A percentile compares a stretch with the other conserved stretches of the same genome.
Conservation (phyloP, 2,329 filamentous ascomycete species). For the Fusarium pseudocircinatum region DNA sequence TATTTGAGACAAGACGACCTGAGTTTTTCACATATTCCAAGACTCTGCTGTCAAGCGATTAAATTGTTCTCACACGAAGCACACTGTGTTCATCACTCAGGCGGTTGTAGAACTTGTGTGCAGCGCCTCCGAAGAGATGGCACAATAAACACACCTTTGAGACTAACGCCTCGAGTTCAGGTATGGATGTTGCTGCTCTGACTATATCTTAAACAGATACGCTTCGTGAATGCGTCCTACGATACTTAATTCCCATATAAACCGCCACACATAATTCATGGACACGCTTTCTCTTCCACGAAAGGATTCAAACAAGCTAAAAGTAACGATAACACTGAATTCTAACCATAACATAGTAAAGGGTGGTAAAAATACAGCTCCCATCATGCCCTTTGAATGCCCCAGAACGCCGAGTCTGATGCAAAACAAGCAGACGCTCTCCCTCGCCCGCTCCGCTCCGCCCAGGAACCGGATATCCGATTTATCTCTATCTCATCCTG, state of each 20-base stretch:
- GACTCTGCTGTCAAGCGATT: not conserved
- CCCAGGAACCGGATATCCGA: slow-evolving; percentile 30
- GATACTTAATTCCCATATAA: not conserved
- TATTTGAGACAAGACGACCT: too few relatives aligned
- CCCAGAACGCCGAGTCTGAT: slow-evolving; percentile 46
- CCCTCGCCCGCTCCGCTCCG: slow-evolving; percentile 29
- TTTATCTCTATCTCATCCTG: slow-evolving; percentile 14
- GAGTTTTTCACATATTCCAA: not conserved
- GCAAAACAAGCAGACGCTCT: slow-evolving; percentile 41
- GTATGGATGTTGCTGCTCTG: not conserved
- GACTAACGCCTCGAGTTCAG: not conserved
- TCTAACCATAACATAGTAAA: slow-evolving; percentile 19
- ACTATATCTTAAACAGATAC: not conserved
- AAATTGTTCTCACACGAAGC: not conserved
- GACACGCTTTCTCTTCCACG: slow-evolving; percentile 17
- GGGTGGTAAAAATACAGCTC: slow-evolving; percentile 33
- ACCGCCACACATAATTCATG: not conserved
- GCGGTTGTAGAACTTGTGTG: not conserved
- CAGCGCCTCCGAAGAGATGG: not conserved
- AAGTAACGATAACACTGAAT: slow-evolving; percentile 8
- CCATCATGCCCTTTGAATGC: slow-evolving; percentile 44
- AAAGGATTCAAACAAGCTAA: slow-evolving; percentile 19
- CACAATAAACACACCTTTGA: not conserved
- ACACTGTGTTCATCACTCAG: not conserved
- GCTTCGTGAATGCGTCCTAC: not conserved